Base-by-base conservation (phyloP, 1,139 yeast species). In the Torulaspora globosa region DNA sequence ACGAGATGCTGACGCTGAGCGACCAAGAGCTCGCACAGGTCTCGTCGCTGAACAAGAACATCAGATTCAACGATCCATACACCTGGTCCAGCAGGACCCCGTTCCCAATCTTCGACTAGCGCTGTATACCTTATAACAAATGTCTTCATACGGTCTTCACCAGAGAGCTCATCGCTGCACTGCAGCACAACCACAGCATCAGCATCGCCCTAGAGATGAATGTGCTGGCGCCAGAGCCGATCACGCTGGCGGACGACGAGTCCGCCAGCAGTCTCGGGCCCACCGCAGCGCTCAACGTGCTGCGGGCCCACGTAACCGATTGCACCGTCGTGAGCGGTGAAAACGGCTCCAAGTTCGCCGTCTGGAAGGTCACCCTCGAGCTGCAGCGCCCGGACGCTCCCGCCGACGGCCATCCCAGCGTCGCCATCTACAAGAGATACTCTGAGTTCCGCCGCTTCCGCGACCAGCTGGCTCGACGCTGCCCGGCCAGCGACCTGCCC, bases 11-110 rank as follows among this genome's bases (percentile, higher is more conserved):
- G 51, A 72, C 78, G 43, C 72, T 80, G 60, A 57, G 78, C 23
- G 66, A 75, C n/a, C 76, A 68, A 8, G 89, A 84, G 49, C 53
- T 84, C 36, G 69, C 70, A 10, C 65, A 67, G 14, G 80, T 84
- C 53, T 67, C 75, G 27, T 67, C 67, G 39, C 75, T 88, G 65
- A 85, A 89, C 67, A 74, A 72, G 54, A 75, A 76, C 58, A 73
- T 87, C 57, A 79, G 96, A 70, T 87, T 88, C 73, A 88, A 88
- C 67, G 87, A 88, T 65, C 95, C 96, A 51, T 81, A 82, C 78
- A 79, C 72, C 58, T 85, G 94, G 94, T 48, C 51, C 35, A 58
- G 55, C 36, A 52, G 57, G 49, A 60, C 44, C 21, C 44, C 59
- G 31, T 59, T 68, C 48, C 71, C 71, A 48, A 67, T 61, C 41